Evolutionary conservation across 495 filamentous ascomycete genomes (phyloP).

Genomic region (Tuber microsphaerosporum): DNA sequence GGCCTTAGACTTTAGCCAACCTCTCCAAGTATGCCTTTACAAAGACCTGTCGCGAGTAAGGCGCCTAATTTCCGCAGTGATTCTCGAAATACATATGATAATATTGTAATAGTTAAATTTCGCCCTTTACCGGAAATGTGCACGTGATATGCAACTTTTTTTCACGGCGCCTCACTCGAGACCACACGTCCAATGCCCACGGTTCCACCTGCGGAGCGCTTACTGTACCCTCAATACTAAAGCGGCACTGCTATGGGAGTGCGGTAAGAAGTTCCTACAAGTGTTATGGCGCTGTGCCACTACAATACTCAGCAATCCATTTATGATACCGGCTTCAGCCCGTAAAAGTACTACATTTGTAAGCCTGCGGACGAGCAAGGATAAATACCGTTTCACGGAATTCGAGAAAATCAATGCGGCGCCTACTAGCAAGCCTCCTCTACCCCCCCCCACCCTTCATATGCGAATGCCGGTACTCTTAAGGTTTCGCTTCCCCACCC

Average conservation of each 20-base stretch:
- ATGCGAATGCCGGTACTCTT: background rate
- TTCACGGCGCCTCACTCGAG: background rate
- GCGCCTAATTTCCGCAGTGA: background rate
- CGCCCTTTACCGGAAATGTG: background rate
- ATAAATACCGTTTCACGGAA: background rate
- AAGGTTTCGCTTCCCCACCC: background rate
- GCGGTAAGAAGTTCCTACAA: background rate
- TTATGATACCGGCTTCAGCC: background rate
- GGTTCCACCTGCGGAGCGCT: background rate
- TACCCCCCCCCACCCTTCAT: background rate
- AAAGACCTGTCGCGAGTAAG: background rate
- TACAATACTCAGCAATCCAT: background rate
- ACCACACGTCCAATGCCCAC: background rate
- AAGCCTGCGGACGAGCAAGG: background rate
- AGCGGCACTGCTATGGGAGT: background rate
- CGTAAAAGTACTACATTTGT: background rate
- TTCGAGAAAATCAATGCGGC: background rate
- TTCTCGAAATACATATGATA: background rate
- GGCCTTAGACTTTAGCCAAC: no score
- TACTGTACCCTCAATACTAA: background rate
- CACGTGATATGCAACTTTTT: background rate
- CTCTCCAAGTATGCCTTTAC: background rate
- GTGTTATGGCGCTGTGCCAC: background rate
- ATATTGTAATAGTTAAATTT: background rate
- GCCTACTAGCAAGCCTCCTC: background rate